A percentile compares a stretch with the other conserved stretches of the same genome.
These are phyloP conservation scores for Tuber indicum DNA, from an alignment of 495 filamentous ascomycete genomes.

Conservation along the genomic window DNA sequence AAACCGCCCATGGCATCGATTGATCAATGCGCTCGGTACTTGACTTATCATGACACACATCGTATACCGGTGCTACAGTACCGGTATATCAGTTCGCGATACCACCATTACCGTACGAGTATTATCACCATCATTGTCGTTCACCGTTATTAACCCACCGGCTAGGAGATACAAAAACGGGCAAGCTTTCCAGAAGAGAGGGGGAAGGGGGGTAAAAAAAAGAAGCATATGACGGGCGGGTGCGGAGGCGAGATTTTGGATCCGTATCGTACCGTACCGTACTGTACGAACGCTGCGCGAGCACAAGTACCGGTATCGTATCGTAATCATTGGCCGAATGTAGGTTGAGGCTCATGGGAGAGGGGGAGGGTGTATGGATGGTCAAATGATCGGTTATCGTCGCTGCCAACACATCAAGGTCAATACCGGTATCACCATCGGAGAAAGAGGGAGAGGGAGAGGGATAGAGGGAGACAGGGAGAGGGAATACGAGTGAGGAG, in stretches of 20 bases:
- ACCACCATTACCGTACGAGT: neutral
- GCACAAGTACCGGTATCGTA: neutral
- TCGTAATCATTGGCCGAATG: neutral
- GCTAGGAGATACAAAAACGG: neutral
- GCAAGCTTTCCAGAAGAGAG: neutral
- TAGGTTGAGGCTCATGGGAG: neutral
- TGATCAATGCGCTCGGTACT: neutral
- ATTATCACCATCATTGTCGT: neutral
- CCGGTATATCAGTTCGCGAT: neutral
- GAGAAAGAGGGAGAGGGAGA: neutral
- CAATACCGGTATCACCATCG: neutral
- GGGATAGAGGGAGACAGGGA: neutral
- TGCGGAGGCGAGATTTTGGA: neutral
- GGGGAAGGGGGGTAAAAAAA: neutral
- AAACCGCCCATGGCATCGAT: neutral
- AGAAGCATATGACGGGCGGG: neutral
- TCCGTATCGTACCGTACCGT: neutral
- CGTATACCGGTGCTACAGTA: neutral
- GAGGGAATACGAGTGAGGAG: neutral
- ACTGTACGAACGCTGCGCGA: neutral
- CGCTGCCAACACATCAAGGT: conserved; percentile 3
- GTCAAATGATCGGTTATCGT: conserved; percentile 3
- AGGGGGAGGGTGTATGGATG: neutral
- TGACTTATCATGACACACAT: neutral
- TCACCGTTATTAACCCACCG: neutral